phyloP scores from a whole-genome alignment of 176 grass and related monocot genomes.

The Typha latifolia region DNA sequence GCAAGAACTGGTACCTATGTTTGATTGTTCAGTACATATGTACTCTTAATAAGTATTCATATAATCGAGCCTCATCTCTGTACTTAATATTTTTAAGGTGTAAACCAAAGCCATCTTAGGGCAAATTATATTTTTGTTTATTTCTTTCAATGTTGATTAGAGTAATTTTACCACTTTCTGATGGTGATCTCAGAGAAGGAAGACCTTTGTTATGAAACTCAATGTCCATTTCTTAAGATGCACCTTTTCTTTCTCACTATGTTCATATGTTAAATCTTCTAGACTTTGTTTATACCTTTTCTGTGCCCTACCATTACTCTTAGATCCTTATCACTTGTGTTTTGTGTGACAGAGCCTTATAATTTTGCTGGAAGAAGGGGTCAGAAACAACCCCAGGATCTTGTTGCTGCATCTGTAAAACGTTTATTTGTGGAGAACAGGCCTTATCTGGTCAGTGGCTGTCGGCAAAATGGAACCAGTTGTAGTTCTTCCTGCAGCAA shows the following conservation, averaged over 20 bases:
- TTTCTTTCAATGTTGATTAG: too few relatives aligned
- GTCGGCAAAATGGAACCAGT: slow-evolving; percentile 58
- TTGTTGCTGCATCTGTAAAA: slow-evolving; percentile 83
- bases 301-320: neutral
- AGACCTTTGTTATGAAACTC: too few relatives aligned
- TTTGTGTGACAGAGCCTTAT: slow-evolving; percentile 64
- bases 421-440: slow-evolving; percentile 81
- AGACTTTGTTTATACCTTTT: neutral
- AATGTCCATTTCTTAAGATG: too few relatives aligned
- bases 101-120: too few relatives aligned
- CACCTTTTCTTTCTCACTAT: too few relatives aligned
- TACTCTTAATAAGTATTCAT: too few relatives aligned
- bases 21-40: neutral
- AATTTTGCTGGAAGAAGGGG: slow-evolving; percentile 70
- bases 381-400: slow-evolving; percentile 89
- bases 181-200: too few relatives aligned
- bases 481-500: slow-evolving; percentile 31
- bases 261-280: neutral
- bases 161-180: too few relatives aligned
- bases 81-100: too few relatives aligned
- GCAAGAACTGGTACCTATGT: slow-evolving; percentile 75
- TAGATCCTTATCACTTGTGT: slow-evolving; percentile 20
- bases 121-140: too few relatives aligned
- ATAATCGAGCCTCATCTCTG: too few relatives aligned
- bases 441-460: slow-evolving; percentile 83